Evolutionary conservation across 129 eudicot species (phyloP).

Genomic region (Pulicaria dysenterica): DNA sequence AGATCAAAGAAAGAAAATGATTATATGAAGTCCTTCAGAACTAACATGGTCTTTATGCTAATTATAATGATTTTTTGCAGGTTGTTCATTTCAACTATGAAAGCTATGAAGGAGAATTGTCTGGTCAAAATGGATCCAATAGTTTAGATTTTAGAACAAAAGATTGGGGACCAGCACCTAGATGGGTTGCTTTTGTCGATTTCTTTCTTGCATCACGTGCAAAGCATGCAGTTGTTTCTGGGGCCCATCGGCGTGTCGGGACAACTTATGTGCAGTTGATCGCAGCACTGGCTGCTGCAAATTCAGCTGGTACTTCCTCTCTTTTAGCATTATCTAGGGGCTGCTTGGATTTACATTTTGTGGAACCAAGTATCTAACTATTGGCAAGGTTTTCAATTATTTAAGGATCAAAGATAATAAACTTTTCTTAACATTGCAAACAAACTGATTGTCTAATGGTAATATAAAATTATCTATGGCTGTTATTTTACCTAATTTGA

Average conservation of each 20-base stretch:
- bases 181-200: constrained; percentile 98
- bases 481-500: neutral
- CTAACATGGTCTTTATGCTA: neutral
- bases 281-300: constrained; percentile 88
- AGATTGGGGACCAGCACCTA: constrained; percentile 98
- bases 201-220: constrained; percentile 91
- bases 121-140: constrained; percentile 34
- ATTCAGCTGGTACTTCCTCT: constrained; percentile 55
- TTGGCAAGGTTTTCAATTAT: no score
- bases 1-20: neutral
- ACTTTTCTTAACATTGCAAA: neutral
- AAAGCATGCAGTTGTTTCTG: constrained; percentile 69
- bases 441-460: neutral
- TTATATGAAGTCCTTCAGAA: neutral
- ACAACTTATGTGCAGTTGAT: constrained; percentile 86
- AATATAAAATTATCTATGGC: neutral
- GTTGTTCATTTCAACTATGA: constrained; percentile 79
- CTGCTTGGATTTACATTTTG: neutral
- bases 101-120: constrained; percentile 59
- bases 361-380: no score
- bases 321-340: neutral
- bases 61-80: constrained; percentile 37
- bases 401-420: no score
- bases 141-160: constrained; percentile 53
- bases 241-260: constrained; percentile 94